These are phyloP conservation scores for Aspergillus sp. DNA, from an alignment of 2,329 filamentous ascomycete genomes.

Conservation along the genomic window DNA sequence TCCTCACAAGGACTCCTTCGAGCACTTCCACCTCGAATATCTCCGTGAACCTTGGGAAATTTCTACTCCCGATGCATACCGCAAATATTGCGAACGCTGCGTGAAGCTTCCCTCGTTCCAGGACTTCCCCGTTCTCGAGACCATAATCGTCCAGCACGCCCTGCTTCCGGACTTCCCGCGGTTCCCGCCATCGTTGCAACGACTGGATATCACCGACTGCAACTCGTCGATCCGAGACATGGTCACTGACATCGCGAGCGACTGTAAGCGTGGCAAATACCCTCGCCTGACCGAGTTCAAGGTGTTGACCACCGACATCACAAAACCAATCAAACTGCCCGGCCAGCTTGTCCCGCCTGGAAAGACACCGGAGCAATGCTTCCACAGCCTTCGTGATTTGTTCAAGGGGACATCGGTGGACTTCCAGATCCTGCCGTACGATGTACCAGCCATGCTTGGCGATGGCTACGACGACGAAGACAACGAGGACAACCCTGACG, in stretches of 20 bases:
- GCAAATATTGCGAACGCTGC: conserved; percentile 1
- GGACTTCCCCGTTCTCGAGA: conserved; percentile 21
- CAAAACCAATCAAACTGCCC: conserved; percentile 15
- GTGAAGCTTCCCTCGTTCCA: conserved; percentile 20
- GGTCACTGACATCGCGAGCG: conserved; percentile 19
- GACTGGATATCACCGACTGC: conserved; percentile 22
- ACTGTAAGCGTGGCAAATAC: conserved; percentile 19
- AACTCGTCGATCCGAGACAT: conserved; percentile 21
- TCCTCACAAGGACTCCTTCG: conserved; percentile 20
- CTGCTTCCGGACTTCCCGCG: conserved; percentile 22
- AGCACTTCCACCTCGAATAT: conserved; percentile 16
- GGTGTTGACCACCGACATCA: conserved; percentile 20
- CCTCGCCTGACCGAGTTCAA: conserved; percentile 17
- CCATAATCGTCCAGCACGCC: conserved; percentile 17
- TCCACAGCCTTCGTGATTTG: conserved; percentile 11
- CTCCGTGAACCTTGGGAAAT: background rate
- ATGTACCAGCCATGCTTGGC: background rate
- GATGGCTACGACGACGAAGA: conserved; percentile 1
- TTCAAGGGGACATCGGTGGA: conserved; percentile 22
- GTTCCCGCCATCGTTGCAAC: conserved; percentile 18
- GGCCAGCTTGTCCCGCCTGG: conserved; percentile 17
- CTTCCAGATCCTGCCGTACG: conserved; percentile 15
- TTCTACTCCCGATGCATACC: conserved; percentile 3
- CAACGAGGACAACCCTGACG: background rate
- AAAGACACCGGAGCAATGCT: conserved; percentile 18